Conservation (phyloP, 768 basidiomycete species). For the Rhizopogon vesiculosus region DNA sequence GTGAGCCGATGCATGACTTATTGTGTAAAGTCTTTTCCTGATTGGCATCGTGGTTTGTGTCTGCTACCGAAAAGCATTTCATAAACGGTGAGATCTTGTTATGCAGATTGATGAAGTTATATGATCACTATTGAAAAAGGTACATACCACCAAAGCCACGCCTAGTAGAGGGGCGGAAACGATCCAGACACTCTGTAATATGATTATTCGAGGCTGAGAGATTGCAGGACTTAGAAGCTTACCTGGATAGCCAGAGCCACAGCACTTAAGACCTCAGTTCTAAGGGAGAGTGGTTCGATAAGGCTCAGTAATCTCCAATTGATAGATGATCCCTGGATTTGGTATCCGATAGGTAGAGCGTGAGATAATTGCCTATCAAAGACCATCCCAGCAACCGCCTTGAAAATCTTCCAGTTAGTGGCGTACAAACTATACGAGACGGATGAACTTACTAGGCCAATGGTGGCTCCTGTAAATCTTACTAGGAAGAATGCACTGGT, state of each 20-base stretch:
- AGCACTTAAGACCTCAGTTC: constrained; percentile 42
- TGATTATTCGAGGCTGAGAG: constrained; percentile 8
- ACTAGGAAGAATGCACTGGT: constrained; percentile 88
- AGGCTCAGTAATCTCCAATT: constrained; percentile 47
- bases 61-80: constrained; percentile 21
- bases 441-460: constrained; percentile 59
- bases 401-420: not conserved
- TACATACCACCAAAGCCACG: constrained; percentile 55
- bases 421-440: not conserved
- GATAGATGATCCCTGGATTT: constrained; percentile 39
- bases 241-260: constrained; percentile 66
- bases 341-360: constrained; percentile 45
- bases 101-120: not conserved
- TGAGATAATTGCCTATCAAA: constrained; percentile 52
- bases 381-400: constrained; percentile 76
- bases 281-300: constrained; percentile 42
- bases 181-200: constrained; percentile 62
- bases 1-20: constrained; percentile 3
- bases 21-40: constrained; percentile 16
- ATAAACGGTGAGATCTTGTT: constrained; percentile 26
- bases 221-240: constrained; percentile 14
- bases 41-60: constrained; percentile 4
- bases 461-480: constrained; percentile 80
- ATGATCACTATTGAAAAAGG: not conserved
- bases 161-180: constrained; percentile 68